Evolutionary conservation across 352 stramenopile species (phyloP).

Genomic region (Pythium pectinolyticum): DNA sequence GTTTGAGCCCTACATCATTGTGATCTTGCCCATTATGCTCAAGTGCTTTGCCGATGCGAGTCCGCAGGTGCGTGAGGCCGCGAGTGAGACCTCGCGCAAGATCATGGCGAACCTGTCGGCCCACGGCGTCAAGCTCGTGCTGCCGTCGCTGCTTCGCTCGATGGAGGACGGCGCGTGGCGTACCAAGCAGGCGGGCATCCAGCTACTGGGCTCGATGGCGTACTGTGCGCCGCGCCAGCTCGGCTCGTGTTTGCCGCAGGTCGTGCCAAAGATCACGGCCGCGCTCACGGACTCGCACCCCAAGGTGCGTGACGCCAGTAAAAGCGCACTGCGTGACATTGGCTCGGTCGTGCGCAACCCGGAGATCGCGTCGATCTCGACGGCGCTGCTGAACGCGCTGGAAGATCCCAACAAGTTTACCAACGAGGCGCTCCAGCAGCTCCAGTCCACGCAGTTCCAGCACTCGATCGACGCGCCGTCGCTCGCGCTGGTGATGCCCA

Average conservation of each 20-base stretch:
- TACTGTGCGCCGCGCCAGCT: slow-evolving; percentile 99
- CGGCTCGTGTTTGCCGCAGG: slow-evolving; percentile 96
- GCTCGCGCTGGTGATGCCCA: slow-evolving; percentile 98
- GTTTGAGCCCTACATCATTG: slow-evolving; percentile 98
- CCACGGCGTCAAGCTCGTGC: slow-evolving; percentile 98
- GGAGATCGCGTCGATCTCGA: slow-evolving; percentile 96
- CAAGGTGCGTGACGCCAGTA: slow-evolving; percentile 96
- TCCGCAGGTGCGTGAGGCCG: slow-evolving; percentile 95
- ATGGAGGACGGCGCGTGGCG: slow-evolving; percentile 95
- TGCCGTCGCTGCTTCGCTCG: slow-evolving; percentile 95
- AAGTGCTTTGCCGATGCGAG: slow-evolving; percentile 97
- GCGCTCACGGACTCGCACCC: slow-evolving; percentile 98
- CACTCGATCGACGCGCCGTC: slow-evolving; percentile 99
- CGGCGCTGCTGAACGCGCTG: slow-evolving; percentile 93
- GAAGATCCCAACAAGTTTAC: slow-evolving; percentile 94
- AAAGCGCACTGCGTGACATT: slow-evolving; percentile 96
- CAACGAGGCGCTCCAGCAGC: slow-evolving; percentile 92
- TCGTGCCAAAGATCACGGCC: slow-evolving; percentile 98
- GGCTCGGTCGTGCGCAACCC: slow-evolving; percentile 98
- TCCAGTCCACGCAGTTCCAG: slow-evolving; percentile 98
- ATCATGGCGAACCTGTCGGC: slow-evolving; percentile 99
- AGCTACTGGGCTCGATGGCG: slow-evolving; percentile 96
- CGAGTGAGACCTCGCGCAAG: slow-evolving; percentile 91
- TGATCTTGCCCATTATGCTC: slow-evolving; percentile 98
- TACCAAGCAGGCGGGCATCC: slow-evolving; percentile 99